Base-by-base conservation (phyloP, 1,284 basidiomycete genomes). In the Marasmius tenuissimus region DNA sequence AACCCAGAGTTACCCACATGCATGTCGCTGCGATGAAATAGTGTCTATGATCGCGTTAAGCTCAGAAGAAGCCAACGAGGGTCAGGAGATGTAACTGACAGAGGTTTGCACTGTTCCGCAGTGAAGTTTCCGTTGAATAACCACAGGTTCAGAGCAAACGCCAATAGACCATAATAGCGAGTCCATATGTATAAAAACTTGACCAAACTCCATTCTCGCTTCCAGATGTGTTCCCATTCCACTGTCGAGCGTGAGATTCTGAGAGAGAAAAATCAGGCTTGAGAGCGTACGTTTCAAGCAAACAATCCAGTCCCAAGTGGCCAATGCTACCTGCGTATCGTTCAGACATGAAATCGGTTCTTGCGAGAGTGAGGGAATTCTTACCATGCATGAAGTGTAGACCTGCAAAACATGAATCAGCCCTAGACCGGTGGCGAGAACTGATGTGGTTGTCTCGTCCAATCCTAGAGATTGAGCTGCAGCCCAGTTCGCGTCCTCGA, bases 351-450 rank as follows among this genome's bases (percentile, higher is more conserved):
- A 8, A 16, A 9, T 5, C 20, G 37, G 3, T 22, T 50, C 48
- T 11, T 12, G 18, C n/a, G 20, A 11, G 27, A 22, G 18, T 18
- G 20, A 16, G 48, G 7, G 27, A 16, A 49, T 35, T 10, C 39
- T 22, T 38, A 58, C 57, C 57, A 58, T 58, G 20, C 20, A 48
- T n/a, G 57, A 58, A 35, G 57, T 58, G 48, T 58, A 58, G 20
- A 58, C 57, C 27, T 58, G 57, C 22, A 58, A 38, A 34, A 58
- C 45, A 58, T 58, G 57, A 34, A 58, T 51, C 22, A 58, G 18
- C 4, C 57, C 57, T 20, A 58, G 35, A 12, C 45, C 57, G 11
- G 57, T 58, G 16, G 57, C 42, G 48, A 58, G 9, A 5, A 49
- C 16, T 4, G 16, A 33, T 9, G 57, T 51, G 27, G 42, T 58